Evolutionary conservation across 768 basidiomycete species (phyloP), one percentile per base, ranked within the genome.

Genomic region (Boletellus emodensis): DNA sequence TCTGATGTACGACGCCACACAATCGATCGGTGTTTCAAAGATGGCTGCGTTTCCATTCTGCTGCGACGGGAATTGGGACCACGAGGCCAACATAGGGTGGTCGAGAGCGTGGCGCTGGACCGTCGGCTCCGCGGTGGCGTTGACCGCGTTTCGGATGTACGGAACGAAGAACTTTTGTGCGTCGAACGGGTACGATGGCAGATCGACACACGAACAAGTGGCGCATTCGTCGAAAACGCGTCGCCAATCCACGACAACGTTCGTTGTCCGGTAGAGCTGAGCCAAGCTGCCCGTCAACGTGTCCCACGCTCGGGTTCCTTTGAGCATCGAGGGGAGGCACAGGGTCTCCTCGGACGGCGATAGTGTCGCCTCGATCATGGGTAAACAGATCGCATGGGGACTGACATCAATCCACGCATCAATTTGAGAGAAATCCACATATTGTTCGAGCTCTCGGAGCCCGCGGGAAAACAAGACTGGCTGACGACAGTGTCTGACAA

Each of bases 371-470:
- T 72, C 75, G 9, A 89, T 59, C 76, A 85, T 78, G 0, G 83
- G 77, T 3, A 86, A 68, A 13, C 75, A 74, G 4, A 74, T 73
- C 0, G 79, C 68, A 53, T 86, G 83, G 11, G 86, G 83, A 2
- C 86, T 81, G 38, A 87, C 74, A 63, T 89, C 87, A 8, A 89
- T 70, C 80, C 81, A 87, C 0, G 72, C 73, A 37, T 72, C 72
- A 7, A 73, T 61, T 13, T 61, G 50, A 37, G 58, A 43, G 24
- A 70, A 51, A 14, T 61, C 63, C 12, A 63, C 20, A 13, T 50
- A 52, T 6, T 67, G 54, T 1, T 72, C 28, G 10, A 82, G 70
- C 0, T 74, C 65, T n/a, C 62, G 65, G 2, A 87, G 61, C 12
- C 79, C 79, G 22, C 71, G 69, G 13, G 75, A 68, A 56, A 86